Base-by-base conservation (phyloP, 345 rosid species). In the Populus alba region DNA sequence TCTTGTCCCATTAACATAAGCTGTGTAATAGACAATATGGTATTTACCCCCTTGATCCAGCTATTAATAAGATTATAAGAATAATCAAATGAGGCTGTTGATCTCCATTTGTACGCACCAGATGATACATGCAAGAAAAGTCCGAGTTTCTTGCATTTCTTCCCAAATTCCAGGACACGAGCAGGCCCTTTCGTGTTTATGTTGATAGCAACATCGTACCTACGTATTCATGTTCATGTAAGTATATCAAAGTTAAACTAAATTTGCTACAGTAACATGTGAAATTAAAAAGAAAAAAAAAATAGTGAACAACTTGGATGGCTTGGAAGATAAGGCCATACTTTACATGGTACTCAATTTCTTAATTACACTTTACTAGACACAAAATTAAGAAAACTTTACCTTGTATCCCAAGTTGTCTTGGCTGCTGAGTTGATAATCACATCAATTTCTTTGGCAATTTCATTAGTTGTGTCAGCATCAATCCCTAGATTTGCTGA, bases 361-460 rank as follows among this genome's bases (percentile, higher is more conserved):
- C n/a, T n/a, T n/a, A n/a, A n/a, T n/a, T n/a, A n/a, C n/a, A n/a
- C n/a, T n/a, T n/a, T n/a, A n/a, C n/a, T n/a, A n/a, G n/a, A n/a
- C n/a, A n/a, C n/a, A n/a, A n/a, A n/a, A n/a, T n/a, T n/a, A n/a
- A n/a, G 0, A 51, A 51, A 51, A 51, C 20, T 22, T 0, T 17
- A 78, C 80, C 80, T 78, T 49, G 65, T 70, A 65, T 78, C 75
- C n/a, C 63, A 71, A 35, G 63, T 70, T 27, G 83, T 82, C 57
- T 38, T 75, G 38, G 88, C 88, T 71, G 83, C 85, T 2, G 87
- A 85, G 62, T 80, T 77, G 22, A 85, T 20, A 11, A 85, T 83
- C 6, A 85, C 84, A 70, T 85, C 86, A 9, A 83, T 66, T 38
- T 78, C 79, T 68, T 49, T 49, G 7, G 77, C 57, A 9, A 85